These are phyloP conservation scores for Suillus cothurnatus DNA, from an alignment of 768 basidiomycete genomes.

Conservation along the genomic window DNA sequence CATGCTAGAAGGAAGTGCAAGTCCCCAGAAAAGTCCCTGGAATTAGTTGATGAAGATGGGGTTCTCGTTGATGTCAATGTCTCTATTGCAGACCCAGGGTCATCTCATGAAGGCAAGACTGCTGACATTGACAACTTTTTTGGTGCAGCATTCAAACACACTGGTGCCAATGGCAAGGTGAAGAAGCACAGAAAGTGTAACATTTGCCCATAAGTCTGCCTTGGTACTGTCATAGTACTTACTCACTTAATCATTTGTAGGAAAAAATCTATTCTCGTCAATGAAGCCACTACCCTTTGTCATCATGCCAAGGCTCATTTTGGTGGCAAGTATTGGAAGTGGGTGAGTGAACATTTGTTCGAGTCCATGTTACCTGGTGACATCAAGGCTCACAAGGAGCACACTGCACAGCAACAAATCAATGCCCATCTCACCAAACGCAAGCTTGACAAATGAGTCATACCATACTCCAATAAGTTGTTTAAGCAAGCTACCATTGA, in stretches of 20 bases:
- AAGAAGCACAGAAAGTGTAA: neutral
- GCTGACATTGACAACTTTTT: neutral
- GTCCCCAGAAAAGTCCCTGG: neutral
- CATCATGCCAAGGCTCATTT: no score
- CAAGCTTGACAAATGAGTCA: conserved; percentile 16
- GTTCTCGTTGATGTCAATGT: neutral
- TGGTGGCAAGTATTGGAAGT: no score
- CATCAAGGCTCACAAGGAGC: conserved; percentile 19
- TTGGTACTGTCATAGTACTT: no score
- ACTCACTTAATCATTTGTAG: no score
- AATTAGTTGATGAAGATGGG: neutral
- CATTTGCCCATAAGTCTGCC: neutral
- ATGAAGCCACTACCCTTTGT: neutral
- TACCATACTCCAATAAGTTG: no score
- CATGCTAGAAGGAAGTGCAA: neutral
- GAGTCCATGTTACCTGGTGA: conserved; percentile 11
- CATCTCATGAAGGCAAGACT: neutral
- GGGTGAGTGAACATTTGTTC: no score
- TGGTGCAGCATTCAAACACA: neutral
- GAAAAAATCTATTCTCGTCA: neutral
- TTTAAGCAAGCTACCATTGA: no score
- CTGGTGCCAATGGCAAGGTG: neutral
- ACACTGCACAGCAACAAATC: no score
- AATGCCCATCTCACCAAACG: conserved; percentile 16
- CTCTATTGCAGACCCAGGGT: neutral